phyloP scores from a whole-genome alignment of 148 eudicot genomes.

The Heliamphora exappendiculata region DNA sequence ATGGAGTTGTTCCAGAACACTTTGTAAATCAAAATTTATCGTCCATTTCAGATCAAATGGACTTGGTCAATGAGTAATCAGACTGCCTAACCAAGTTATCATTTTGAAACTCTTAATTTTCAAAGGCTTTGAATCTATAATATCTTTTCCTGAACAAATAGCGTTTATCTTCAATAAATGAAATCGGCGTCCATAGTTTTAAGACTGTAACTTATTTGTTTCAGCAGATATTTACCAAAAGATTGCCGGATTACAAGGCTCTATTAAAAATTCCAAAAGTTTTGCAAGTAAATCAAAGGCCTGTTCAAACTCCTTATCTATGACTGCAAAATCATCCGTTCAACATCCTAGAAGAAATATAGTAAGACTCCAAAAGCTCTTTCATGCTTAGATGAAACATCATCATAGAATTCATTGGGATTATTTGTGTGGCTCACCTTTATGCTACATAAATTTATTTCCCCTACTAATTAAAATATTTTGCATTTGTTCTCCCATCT shows the following conservation, averaged over 20 bases:
- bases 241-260: constrained; percentile 26
- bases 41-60: background rate
- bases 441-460: background rate
- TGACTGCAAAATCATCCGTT: constrained; percentile 28
- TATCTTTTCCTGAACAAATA: too few species aligned
- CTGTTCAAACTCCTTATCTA: constrained; percentile 21
- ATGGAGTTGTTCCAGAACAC: background rate
- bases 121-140: background rate
- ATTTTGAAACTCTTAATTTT: background rate
- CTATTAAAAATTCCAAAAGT: constrained; percentile 22
- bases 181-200: background rate
- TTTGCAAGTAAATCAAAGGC: constrained; percentile 31
- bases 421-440: background rate
- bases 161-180: background rate
- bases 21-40: background rate
- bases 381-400: background rate
- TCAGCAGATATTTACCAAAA: constrained; percentile 36
- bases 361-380: constrained; percentile 32
- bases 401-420: background rate
- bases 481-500: background rate
- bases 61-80: background rate
- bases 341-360: constrained; percentile 28
- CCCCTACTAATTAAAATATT: background rate
- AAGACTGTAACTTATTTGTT: background rate
- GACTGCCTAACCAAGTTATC: background rate